These are phyloP conservation scores for Penicillium sp. DNA, from an alignment of 2,329 filamentous ascomycete genomes.

Conservation along the genomic window DNA sequence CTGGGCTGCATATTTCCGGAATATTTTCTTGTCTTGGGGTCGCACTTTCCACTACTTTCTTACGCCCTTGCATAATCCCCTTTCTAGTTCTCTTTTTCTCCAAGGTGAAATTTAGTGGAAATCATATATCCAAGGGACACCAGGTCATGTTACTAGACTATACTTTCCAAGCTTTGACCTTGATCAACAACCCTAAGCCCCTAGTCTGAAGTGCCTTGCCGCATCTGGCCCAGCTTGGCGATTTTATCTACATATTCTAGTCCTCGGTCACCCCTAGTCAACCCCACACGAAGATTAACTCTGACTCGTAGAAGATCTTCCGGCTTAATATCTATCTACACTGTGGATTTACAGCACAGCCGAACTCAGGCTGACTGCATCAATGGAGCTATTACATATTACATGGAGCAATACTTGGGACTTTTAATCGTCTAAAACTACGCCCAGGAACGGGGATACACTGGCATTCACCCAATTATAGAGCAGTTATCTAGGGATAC, in stretches of 20 bases:
- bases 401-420: neutral
- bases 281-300: conserved; percentile 2
- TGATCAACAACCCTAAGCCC: neutral
- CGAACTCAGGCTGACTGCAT: neutral
- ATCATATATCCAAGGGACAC: neutral
- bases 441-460: neutral
- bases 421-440: neutral
- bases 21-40: neutral
- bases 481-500: neutral
- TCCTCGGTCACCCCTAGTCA: neutral
- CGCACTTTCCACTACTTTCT: neutral
- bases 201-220: conserved; percentile 2
- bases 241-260: neutral
- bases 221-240: neutral
- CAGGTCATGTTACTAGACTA: neutral
- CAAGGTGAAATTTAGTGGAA: neutral
- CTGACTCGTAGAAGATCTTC: neutral
- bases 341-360: neutral
- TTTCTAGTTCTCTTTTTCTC: neutral
- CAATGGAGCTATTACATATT: neutral
- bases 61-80: conserved; percentile 1
- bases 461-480: neutral
- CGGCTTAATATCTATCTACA: neutral
- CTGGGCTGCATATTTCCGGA: neutral
- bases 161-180: neutral